These are phyloP conservation scores for Fusarium nisikadoi DNA, from an alignment of 2,329 filamentous ascomycete species.

Conservation along the genomic window DNA sequence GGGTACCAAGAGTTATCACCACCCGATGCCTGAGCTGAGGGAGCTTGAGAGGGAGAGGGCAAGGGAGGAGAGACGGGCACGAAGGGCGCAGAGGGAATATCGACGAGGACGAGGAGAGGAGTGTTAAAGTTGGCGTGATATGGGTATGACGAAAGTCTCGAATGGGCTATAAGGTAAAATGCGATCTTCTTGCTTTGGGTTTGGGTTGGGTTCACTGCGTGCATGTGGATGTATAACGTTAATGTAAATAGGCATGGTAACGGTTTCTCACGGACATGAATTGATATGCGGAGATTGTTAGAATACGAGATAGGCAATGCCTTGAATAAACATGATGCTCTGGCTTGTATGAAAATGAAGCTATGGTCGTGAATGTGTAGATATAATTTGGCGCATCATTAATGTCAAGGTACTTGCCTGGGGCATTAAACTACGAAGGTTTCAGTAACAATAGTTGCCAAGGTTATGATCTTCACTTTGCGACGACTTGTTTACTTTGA, in stretches of 20 bases:
- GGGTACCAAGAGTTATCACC: conserved; percentile 68
- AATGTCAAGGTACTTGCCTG: not conserved
- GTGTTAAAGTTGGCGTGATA: conserved; percentile 10
- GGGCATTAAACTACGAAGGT: not conserved
- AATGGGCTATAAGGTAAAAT: conserved; percentile 10
- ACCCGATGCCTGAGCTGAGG: conserved; percentile 64
- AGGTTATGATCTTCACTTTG: not conserved
- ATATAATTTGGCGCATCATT: not conserved
- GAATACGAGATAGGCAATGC: conserved; percentile 18
- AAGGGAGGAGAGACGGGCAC: conserved; percentile 50
- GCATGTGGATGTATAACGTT: conserved; percentile 27
- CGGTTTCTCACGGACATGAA: conserved; percentile 29
- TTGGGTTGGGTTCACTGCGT: conserved; percentile 9
- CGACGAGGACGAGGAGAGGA: conserved; percentile 50
- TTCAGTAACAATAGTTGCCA: not conserved
- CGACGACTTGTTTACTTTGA: not conserved
- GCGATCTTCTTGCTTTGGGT: not conserved
- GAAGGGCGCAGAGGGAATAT: conserved; percentile 47
- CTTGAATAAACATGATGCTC: conserved; percentile 10
- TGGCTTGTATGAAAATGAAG: not conserved
- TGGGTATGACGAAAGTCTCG: not conserved
- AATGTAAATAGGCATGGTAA: conserved; percentile 33
- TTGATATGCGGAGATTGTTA: conserved; percentile 23
- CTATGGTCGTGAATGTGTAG: not conserved
- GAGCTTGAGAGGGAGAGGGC: conserved; percentile 49